Percentiles rank a stretch among this genome's conserved stretches.
These are phyloP conservation scores for Chenopodium suecicum DNA, from an alignment of 148 eudicot genomes.

Conservation along the genomic window DNA sequence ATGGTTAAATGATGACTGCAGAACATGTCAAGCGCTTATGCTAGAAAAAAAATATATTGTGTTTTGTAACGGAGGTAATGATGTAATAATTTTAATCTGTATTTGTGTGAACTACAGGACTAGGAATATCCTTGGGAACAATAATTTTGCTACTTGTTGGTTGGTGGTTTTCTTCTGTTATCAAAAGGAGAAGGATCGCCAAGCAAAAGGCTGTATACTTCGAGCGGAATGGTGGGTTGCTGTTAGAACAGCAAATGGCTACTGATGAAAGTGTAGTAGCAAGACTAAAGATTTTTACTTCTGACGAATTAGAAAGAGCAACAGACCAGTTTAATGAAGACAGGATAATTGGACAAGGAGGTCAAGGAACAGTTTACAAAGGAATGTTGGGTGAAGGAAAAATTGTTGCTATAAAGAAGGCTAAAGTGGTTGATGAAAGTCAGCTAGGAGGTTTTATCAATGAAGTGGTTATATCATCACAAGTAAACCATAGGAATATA, in stretches of 20 bases:
- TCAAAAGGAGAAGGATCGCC: constrained; percentile 6
- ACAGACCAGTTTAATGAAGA: constrained; percentile 20
- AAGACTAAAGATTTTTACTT: constrained; percentile 21
- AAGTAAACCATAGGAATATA: constrained; percentile 28
- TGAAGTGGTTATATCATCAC: constrained; percentile 29
- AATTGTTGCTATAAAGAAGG: constrained; percentile 27
- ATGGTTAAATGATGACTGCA: too few species aligned
- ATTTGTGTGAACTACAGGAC: constrained; percentile 7
- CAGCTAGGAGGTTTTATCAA: constrained; percentile 19
- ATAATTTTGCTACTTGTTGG: constrained; percentile 8
- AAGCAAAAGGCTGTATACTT: constrained; percentile 25
- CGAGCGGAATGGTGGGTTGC: constrained; percentile 28
- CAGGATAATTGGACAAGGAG: constrained; percentile 25
- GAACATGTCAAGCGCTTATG: neutral
- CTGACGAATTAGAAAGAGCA: constrained; percentile 15
- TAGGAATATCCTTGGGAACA: constrained; percentile 21
- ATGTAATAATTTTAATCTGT: too few species aligned
- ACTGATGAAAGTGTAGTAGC: constrained; percentile 23
- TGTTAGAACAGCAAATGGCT: constrained; percentile 15
- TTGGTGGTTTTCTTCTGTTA: constrained; percentile 9
- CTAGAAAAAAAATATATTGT: too few species aligned
- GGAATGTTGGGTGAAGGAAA: constrained; percentile 25
- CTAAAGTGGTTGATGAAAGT: constrained; percentile 8
- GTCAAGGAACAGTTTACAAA: constrained; percentile 31
- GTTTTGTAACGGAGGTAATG: too few species aligned